Evolutionary conservation across 495 filamentous ascomycete genomes (phyloP).

Genomic region (Lepidopterella palustris): DNA sequence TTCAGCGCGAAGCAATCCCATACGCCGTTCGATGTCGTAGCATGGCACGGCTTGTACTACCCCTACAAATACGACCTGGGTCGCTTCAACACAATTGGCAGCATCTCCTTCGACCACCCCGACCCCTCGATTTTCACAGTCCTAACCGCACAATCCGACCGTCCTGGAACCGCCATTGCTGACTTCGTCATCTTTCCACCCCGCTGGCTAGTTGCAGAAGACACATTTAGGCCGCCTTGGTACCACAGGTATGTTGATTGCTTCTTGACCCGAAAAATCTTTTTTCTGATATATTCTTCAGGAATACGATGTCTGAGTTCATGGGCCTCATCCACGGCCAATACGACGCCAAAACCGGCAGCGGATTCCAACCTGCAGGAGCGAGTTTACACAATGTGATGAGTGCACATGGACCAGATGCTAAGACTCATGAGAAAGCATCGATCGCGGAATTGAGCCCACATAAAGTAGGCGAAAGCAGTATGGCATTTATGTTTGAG

Average conservation of each 20-base stretch:
- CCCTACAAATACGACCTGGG: slow-evolving; percentile 85
- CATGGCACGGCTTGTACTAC: slow-evolving; percentile 75
- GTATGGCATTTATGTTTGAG: slow-evolving; percentile 66
- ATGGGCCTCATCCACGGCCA: slow-evolving; percentile 70
- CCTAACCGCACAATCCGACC: slow-evolving; percentile 62
- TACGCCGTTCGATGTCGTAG: slow-evolving; percentile 76
- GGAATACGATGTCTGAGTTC: slow-evolving; percentile 79
- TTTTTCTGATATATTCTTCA: slow-evolving; percentile 17
- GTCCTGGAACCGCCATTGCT: slow-evolving; percentile 62
- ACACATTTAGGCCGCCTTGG: slow-evolving; percentile 78
- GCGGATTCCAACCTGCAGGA: slow-evolving; percentile 57
- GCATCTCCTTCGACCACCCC: slow-evolving; percentile 68
- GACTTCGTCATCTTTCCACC: slow-evolving; percentile 84
- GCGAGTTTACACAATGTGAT: slow-evolving; percentile 60
- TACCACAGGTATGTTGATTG: slow-evolving; percentile 46
- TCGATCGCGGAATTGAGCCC: slow-evolving; percentile 53
- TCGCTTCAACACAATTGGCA: slow-evolving; percentile 71
- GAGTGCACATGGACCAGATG: slow-evolving; percentile 58
- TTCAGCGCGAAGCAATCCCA: slow-evolving; percentile 67
- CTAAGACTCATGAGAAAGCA: slow-evolving; percentile 51
- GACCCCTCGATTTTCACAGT: slow-evolving; percentile 82
- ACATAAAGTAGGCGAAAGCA: slow-evolving; percentile 54
- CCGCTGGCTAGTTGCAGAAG: slow-evolving; percentile 69
- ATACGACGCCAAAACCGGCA: slow-evolving; percentile 60
- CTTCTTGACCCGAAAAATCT: no score